These are phyloP conservation scores for Nigrograna mackinnonii DNA, from an alignment of 2,329 filamentous ascomycete species.

Conservation along the genomic window DNA sequence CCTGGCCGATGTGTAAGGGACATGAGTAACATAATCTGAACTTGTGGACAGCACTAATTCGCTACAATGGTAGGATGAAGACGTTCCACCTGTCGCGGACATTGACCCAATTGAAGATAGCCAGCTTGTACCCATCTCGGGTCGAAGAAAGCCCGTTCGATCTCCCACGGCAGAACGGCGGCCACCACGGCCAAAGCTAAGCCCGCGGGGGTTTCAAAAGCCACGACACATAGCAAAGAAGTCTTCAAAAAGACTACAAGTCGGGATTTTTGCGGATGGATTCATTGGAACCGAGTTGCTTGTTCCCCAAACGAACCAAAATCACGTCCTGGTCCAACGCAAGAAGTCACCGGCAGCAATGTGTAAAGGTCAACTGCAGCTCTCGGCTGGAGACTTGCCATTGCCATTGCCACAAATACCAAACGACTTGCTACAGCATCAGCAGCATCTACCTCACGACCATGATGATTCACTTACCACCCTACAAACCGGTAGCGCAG, in stretches of 20 bases:
- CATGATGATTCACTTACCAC: neutral
- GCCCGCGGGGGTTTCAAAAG: neutral
- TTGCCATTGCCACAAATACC: neutral
- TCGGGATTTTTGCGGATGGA: conserved; percentile 1
- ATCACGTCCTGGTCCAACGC: neutral
- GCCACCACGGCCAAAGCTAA: neutral
- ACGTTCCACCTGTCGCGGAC: conserved; percentile 8
- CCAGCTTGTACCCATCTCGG: conserved; percentile 5
- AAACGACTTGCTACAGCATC: neutral
- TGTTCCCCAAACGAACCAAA: neutral
- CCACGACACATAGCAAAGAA: neutral
- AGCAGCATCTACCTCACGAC: neutral
- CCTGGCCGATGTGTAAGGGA: conserved; percentile 25
- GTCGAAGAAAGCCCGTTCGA: neutral
- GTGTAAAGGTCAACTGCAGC: neutral
- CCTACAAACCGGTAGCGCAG: neutral
- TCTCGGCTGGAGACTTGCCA: neutral
- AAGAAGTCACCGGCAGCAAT: neutral
- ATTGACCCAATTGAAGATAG: conserved; percentile 32
- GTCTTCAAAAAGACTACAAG: neutral
- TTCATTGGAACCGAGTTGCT: conserved; percentile 4
- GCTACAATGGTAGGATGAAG: conserved; percentile 14
- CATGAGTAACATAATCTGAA: neutral
- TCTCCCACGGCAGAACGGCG: neutral
- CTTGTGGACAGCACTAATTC: conserved; percentile 9